A percentile compares a stretch with the other conserved stretches of the same genome.
Conservation (phyloP, 202 grass and related monocot genomes). For the Zoysia matrella region DNA sequence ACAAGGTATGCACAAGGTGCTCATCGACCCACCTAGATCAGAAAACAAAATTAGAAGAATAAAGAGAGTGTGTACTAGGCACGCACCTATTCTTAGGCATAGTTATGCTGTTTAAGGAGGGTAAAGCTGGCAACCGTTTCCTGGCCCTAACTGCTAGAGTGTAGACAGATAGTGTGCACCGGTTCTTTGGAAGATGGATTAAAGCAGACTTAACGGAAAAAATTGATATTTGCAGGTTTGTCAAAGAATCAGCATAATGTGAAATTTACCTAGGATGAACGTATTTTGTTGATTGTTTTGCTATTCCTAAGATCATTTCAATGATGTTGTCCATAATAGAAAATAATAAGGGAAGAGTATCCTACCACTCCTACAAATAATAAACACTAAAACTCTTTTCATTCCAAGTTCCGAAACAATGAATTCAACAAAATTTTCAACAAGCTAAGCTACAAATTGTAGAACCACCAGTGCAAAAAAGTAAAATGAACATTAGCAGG, state of each 20-base stretch:
- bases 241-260: slow-evolving; percentile 3
- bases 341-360: not conserved
- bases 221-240: not conserved
- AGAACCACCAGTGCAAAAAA: not conserved
- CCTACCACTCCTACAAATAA: not conserved
- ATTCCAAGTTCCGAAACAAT: not conserved
- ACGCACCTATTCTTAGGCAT: slow-evolving; percentile 2
- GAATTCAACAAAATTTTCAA: not conserved
- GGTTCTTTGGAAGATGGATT: not conserved
- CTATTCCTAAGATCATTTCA: not conserved
- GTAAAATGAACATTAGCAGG: not conserved
- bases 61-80: slow-evolving; percentile 9
- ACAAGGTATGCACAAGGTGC: slow-evolving; percentile 87
- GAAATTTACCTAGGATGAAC: not conserved
- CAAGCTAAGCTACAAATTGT: not conserved
- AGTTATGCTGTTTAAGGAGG: not conserved
- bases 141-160: not conserved
- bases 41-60: not conserved
- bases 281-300: slow-evolving; percentile 6
- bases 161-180: not conserved
- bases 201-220: slow-evolving; percentile 3
- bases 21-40: slow-evolving; percentile 91
- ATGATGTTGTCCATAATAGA: not conserved
- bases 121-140: not conserved
- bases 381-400: not conserved